phyloP scores from a whole-genome alignment of 1,139 yeast genomes.

The Debaryomyces robertsiae region DNA sequence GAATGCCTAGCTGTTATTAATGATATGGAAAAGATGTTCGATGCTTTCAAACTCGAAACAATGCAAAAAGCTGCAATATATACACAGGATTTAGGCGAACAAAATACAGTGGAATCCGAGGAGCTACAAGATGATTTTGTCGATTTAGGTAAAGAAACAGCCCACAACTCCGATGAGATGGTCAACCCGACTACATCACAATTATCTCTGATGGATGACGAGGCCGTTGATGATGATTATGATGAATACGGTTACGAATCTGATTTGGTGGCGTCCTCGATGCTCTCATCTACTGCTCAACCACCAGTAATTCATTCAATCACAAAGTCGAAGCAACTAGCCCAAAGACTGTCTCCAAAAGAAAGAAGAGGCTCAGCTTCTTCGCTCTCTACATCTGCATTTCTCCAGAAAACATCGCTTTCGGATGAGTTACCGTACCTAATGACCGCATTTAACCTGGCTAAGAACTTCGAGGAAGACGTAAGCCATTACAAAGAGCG shows the following conservation, averaged over 20 bases:
- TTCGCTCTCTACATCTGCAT: conserved; percentile 30
- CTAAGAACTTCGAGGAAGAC: conserved; percentile 53
- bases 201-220: conserved; percentile 6
- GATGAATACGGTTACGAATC: conserved; percentile 25
- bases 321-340: conserved; percentile 26
- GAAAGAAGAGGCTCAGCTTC: conserved; percentile 32
- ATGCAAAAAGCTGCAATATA: conserved; percentile 22
- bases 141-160: conserved; percentile 12
- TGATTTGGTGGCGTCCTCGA: conserved; percentile 31
- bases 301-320: conserved; percentile 49
- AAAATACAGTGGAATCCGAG: background rate
- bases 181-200: conserved; percentile 1
- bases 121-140: conserved; percentile 12
- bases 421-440: conserved; percentile 58
- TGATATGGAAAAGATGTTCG: conserved; percentile 67
- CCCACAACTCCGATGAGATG: conserved; percentile 3
- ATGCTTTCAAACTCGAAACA: conserved; percentile 45
- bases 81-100: conserved; percentile 4
- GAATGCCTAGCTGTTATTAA: conserved; percentile 62
- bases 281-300: conserved; percentile 30
- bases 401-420: conserved; percentile 48
- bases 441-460: conserved; percentile 60
- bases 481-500: conserved; percentile 39
- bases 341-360: conserved; percentile 4
- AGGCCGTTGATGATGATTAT: conserved; percentile 11